These are phyloP conservation scores for bread wheat (Triticum aestivum) DNA, from an alignment of 176 grass and related monocot species.

Conservation along the genomic window IWGSC_CS_RefSeq_v2.1 NC_057814.1:138969321-138969820, in stretches of 20 bases:
- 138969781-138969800: too few relatives aligned
- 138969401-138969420: not conserved
- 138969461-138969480: conserved; percentile 42
- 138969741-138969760: too few relatives aligned
- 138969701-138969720: too few relatives aligned
- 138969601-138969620: not conserved
- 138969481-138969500: conserved; percentile 4
- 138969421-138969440: conserved; percentile 31
- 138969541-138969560: not conserved
- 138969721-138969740: too few relatives aligned
- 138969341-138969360: not conserved
- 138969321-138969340: not conserved
- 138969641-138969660: not conserved
- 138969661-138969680: not conserved
- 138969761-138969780: too few relatives aligned
- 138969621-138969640: not conserved
- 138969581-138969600: not conserved
- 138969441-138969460: conserved; percentile 23
- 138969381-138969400: not conserved
- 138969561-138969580: not conserved
- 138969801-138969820: too few relatives aligned
- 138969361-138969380: not conserved
- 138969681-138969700: too few relatives aligned
- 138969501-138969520: not conserved
- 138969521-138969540: not conserved